phyloP scores from a whole-genome alignment of 495 filamentous ascomycete species.

The Cenococcum geophilum region DNA sequence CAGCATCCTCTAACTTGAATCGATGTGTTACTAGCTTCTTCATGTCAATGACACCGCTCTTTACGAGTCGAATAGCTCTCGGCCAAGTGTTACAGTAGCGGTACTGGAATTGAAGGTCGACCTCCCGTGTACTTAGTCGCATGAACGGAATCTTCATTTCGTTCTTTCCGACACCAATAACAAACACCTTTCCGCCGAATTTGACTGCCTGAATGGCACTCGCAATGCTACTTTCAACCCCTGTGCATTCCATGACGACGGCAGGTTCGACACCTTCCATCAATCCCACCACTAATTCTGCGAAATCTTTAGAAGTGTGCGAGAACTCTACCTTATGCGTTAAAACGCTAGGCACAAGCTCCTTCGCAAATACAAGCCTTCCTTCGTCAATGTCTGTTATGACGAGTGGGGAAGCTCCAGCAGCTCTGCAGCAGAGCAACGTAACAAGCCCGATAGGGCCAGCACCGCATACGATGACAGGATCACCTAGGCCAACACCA shows the following conservation, averaged over 20 bases:
- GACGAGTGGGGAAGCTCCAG: constrained; percentile 77
- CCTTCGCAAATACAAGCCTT: constrained; percentile 73
- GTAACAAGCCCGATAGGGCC: constrained; percentile 88
- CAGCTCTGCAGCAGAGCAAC: constrained; percentile 71
- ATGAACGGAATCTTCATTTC: constrained; percentile 94
- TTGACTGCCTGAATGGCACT: constrained; percentile 82
- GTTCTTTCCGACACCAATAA: constrained; percentile 88
- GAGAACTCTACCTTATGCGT: constrained; percentile 70
- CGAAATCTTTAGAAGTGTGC: constrained; percentile 62
- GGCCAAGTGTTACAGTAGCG: constrained; percentile 95
- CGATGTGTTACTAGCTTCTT: constrained; percentile 80
- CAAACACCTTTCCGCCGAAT: constrained; percentile 90
- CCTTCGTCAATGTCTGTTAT: constrained; percentile 91
- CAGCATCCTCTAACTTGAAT: constrained; percentile 75
- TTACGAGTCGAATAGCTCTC: constrained; percentile 77
- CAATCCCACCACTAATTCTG: constrained; percentile 55
- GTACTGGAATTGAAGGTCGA: constrained; percentile 94
- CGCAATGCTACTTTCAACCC: constrained; percentile 80
- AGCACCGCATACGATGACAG: constrained; percentile 79
- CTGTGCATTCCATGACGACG: constrained; percentile 81
- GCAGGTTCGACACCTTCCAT: constrained; percentile 69
- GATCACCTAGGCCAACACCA: constrained; percentile 70
- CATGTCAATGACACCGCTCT: constrained; percentile 74
- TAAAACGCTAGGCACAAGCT: constrained; percentile 62
- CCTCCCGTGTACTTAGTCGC: constrained; percentile 79